A percentile compares a stretch with the other conserved stretches of the same genome.
Evolutionary conservation across 1,139 yeast genomes (phyloP).

Genomic region (Suhomyces panamericanus): DNA sequence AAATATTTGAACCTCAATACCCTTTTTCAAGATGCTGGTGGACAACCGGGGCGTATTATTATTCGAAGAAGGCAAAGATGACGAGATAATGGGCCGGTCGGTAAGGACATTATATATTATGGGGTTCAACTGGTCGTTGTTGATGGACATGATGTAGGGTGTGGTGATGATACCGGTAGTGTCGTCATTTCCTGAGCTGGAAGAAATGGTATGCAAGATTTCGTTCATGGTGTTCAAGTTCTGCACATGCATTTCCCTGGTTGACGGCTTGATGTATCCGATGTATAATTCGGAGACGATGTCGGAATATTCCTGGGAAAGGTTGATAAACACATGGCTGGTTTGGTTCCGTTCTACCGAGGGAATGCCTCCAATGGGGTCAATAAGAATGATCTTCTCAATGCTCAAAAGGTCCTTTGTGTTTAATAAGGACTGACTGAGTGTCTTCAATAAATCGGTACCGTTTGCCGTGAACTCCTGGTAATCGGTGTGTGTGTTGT

Average conservation of each 20-base stretch:
- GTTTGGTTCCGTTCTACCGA: constrained; percentile 77
- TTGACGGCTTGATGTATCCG: constrained; percentile 48
- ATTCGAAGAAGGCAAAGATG: constrained; percentile 81
- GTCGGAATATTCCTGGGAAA: constrained; percentile 76
- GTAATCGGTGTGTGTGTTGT: constrained; percentile 32
- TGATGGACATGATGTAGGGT: constrained; percentile 46
- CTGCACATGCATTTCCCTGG: constrained; percentile 51
- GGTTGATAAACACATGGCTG: constrained; percentile 84
- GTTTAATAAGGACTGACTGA: constrained; percentile 29
- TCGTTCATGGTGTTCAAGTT: constrained; percentile 58
- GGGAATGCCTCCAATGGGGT: constrained; percentile 86
- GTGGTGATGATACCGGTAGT: constrained; percentile 47
- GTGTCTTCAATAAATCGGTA: constrained; percentile 31
- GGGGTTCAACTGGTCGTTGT: constrained; percentile 63
- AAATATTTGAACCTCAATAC: constrained; percentile 62
- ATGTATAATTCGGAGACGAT: constrained; percentile 61
- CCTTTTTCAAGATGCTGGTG: constrained; percentile 80
- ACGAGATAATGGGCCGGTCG: constrained; percentile 88
- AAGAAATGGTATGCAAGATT: constrained; percentile 33
- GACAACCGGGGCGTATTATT: constrained; percentile 62
- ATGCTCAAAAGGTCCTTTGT: constrained; percentile 48
- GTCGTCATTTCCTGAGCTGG: constrained; percentile 37
- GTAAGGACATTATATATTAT: constrained; percentile 85
- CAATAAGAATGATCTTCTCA: constrained; percentile 80
- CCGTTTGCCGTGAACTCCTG: constrained; percentile 35